These are phyloP conservation scores for Ambrosia artemisiifolia DNA, from an alignment of 129 eudicot species.

Conservation along the genomic window DNA sequence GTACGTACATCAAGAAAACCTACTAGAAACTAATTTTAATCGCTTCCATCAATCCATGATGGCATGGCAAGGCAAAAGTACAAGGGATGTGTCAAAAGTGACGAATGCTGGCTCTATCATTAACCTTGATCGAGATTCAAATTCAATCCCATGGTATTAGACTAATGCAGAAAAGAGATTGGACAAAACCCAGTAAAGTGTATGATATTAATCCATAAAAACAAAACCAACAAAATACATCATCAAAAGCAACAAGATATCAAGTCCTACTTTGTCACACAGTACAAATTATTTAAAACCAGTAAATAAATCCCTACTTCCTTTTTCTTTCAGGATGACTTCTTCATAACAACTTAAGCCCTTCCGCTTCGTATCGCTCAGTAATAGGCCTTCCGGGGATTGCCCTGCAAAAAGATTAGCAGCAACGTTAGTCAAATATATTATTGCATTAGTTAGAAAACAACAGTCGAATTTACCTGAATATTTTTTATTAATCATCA, in stretches of 20 bases:
- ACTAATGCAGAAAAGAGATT: neutral
- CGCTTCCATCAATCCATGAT: too few relatives aligned
- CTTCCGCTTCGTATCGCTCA: conserved; percentile 10
- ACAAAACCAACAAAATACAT: conserved; percentile 12
- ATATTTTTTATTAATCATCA: neutral
- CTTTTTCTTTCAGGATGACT: conserved; percentile 15
- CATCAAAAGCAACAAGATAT: conserved; percentile 2
- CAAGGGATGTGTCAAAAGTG: conserved; percentile 5
- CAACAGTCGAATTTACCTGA: neutral
- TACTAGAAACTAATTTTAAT: too few relatives aligned
- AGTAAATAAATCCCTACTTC: conserved; percentile 14
- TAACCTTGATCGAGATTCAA: neutral
- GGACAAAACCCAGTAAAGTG: neutral
- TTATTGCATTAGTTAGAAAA: neutral
- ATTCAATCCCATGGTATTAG: neutral
- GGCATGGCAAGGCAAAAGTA: conserved; percentile 17
- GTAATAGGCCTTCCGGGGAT: conserved; percentile 41
- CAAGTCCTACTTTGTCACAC: conserved; percentile 4
- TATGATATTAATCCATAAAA: neutral
- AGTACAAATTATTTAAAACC: conserved; percentile 10
- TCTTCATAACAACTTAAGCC: conserved; percentile 10
- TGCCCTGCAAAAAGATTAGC: conserved; percentile 28
- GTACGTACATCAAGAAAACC: too few relatives aligned
- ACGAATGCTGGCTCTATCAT: neutral
- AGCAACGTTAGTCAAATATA: conserved; percentile 1